Percentiles rank a stretch among this genome's conserved stretches.
Evolutionary conservation across 2,329 filamentous ascomycete genomes (phyloP).

Genomic region (Fusarium redolens): DNA sequence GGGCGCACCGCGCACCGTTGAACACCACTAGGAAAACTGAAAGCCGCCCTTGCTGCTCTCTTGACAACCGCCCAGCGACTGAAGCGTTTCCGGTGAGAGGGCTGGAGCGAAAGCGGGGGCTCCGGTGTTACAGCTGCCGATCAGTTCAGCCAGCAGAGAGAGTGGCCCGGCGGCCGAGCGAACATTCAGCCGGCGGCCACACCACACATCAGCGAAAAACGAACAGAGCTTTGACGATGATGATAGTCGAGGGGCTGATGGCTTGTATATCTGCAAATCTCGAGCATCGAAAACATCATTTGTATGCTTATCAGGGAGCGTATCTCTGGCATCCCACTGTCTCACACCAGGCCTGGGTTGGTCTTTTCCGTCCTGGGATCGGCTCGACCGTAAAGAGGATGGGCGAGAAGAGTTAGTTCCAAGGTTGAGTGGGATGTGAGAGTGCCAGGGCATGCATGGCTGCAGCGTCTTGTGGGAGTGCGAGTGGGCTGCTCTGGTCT

Average conservation of each 20-base stretch:
- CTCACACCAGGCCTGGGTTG: not conserved
- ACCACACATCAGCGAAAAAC: not conserved
- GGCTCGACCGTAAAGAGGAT: constrained; percentile 23
- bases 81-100: constrained; percentile 32
- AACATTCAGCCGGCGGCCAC: constrained; percentile 15
- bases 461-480: constrained; percentile 27
- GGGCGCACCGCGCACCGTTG: constrained; percentile 10
- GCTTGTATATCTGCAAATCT: not conserved
- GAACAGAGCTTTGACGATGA: not conserved
- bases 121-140: constrained; percentile 38
- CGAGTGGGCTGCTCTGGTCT: constrained; percentile 23
- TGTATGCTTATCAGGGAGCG: constrained; percentile 28
- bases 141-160: constrained; percentile 19
- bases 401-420: constrained; percentile 28
- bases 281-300: not conserved
- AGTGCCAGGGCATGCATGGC: constrained; percentile 28
- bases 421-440: constrained; percentile 36
- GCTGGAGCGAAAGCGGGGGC: constrained; percentile 30
- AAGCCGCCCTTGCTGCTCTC: constrained; percentile 20
- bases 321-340: constrained; percentile 16
- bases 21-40: constrained; percentile 22
- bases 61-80: constrained; percentile 20
- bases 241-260: not conserved
- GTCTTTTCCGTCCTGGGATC: constrained; percentile 3
- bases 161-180: constrained; percentile 16